Evolutionary conservation across 371 early-diverging fungal species (phyloP).

Genomic region (Rhizopus microsporus): DNA sequence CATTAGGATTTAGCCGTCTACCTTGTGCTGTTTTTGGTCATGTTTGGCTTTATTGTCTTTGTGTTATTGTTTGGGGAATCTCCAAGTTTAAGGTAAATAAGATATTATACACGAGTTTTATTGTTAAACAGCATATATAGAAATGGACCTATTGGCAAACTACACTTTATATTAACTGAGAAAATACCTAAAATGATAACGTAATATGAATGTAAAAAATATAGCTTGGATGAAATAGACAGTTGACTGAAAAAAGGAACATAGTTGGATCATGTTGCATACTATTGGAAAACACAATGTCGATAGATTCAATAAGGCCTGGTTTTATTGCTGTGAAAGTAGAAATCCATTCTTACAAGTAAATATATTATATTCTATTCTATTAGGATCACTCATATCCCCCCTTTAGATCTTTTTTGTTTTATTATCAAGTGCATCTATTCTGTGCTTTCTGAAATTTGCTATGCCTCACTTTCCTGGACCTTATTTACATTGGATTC

Average conservation of each 20-base stretch:
- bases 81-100: constrained; percentile 38
- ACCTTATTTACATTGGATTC: constrained; percentile 34
- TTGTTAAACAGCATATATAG: constrained; percentile 13
- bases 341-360: constrained; percentile 54
- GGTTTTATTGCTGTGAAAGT: constrained; percentile 48
- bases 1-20: constrained; percentile 26
- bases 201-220: constrained; percentile 20
- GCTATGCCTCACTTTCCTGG: constrained; percentile 46
- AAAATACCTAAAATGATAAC: constrained; percentile 21
- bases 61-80: constrained; percentile 44
- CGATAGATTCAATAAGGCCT: constrained; percentile 22
- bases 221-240: not conserved
- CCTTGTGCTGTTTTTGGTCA: constrained; percentile 20
- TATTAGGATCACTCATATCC: too few relatives aligned
- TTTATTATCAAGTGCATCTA: constrained; percentile 27
- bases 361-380: not conserved
- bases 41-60: constrained; percentile 39
- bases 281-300: constrained; percentile 28
- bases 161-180: constrained; percentile 27
- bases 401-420: constrained; percentile 38
- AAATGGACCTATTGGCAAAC: constrained; percentile 38
- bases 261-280: constrained; percentile 18
- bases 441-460: constrained; percentile 29
- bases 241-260: too few relatives aligned
- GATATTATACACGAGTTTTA: not conserved